Evolutionary conservation across 495 filamentous ascomycete species (phyloP).

Genomic region (Hyphodiscus hymeniophilus): DNA sequence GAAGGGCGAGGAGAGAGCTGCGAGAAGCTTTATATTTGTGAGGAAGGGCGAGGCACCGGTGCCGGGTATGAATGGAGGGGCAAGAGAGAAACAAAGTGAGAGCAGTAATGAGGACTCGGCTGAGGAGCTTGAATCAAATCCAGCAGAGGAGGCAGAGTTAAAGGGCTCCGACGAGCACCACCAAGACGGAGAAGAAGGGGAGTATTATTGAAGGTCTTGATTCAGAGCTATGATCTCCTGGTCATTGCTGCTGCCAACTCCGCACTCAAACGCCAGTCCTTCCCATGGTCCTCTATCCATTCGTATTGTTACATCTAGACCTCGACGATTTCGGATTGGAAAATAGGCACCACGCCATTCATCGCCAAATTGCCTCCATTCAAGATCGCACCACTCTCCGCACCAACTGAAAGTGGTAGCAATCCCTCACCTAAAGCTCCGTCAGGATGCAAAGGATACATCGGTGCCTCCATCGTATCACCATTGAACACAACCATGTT

Average conservation of each 20-base stretch:
- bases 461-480: constrained; percentile 62
- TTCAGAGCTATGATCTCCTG: neutral
- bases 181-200: constrained; percentile 5
- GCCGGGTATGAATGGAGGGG: constrained; percentile 4
- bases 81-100: constrained; percentile 35
- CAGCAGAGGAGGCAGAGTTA: neutral
- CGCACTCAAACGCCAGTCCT: neutral
- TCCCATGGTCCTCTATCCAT: neutral
- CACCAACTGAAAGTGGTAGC: constrained; percentile 18
- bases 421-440: constrained; percentile 35
- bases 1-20: constrained; percentile 70
- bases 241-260: neutral
- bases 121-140: neutral
- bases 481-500: constrained; percentile 92
- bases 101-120: constrained; percentile 28
- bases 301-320: constrained; percentile 7
- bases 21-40: constrained; percentile 74
- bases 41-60: constrained; percentile 41
- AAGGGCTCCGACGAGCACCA: neutral
- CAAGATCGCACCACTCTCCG: constrained; percentile 8
- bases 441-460: constrained; percentile 74
- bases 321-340: constrained; percentile 11
- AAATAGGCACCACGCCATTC: constrained; percentile 5
- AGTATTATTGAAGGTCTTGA: constrained; percentile 10
- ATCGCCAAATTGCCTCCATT: constrained; percentile 6